Evolutionary conservation across 2,329 filamentous ascomycete genomes (phyloP), one percentile per base, ranked within the genome.

Genomic region (Tolypocladium tropicale): DNA sequence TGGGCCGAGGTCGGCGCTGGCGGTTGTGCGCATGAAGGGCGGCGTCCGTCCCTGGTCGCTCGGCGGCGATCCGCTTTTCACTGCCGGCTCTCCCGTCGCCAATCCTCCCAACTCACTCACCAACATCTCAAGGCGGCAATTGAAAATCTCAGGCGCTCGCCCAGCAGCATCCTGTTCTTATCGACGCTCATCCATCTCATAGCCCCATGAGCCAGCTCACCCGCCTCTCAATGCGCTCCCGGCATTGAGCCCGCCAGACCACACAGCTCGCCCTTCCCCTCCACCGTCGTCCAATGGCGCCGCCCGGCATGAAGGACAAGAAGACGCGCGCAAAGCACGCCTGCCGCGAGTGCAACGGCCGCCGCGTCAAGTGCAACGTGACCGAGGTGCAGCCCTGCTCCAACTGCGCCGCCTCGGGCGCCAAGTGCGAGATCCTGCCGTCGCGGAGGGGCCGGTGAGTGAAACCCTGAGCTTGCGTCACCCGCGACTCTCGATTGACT

Each of bases 351-450:
- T 72, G 70, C 63, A 70, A 72, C 59, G 57, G 63, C 37, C 64
- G 70, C 10, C 63, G 69, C 12, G 67, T 72, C 46, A 64, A 63
- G n/a, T 72, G 70, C 62, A 65, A 72, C 59, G 69, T 71, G 49
- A 70, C 62, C 30, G 68, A 71, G 55, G 57, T 56, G 21, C 63
- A 67, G 41, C 70, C 70, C 14, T 72, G 69, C 58, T 57, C 63
- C 23, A 71, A 72, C 33, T 72, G 69, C 54, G 56, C 57, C 33
- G 43, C 58, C 7, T 61, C 67, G 3, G 62, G 64, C 2, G 62
- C 57, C 2, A 56, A 53, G 5, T 72, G 70, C 54, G 67, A 71
- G 53, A 59, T 72, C 32, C 54, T 71, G 10, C 68, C 67, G 2
- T 72, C 69, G 33, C 63, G 68, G 3, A 60, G 70, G 33, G 69